Evolutionary conservation across 139 green algal species (phyloP), one percentile per base, ranked within the genome.

Genomic region (Nannochloris sp.): DNA sequence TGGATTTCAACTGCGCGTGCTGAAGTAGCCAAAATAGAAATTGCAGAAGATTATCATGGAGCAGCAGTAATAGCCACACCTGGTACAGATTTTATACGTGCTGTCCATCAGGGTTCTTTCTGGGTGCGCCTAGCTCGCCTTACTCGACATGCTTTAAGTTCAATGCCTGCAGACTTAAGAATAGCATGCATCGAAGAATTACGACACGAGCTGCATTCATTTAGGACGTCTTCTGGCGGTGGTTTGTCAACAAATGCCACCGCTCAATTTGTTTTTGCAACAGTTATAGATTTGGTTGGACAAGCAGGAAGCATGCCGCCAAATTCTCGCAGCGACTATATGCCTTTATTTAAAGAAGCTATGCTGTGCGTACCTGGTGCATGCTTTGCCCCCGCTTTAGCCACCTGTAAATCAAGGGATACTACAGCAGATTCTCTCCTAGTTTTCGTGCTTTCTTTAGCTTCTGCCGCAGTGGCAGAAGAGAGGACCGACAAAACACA

Each of bases 321-420:
- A 32, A 32, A 42, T 32, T 55, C 35, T 2, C 64, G 64, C 10
- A 32, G 45, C 34, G 47, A 51, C 34, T 71, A 56, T 32, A 42
- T 71, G 51, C 6, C 64, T 6, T 56, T 71, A 23, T 32, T 71
- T 12, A 29, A 32, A 4, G 38, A 14, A 6, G 64, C 55, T 53
- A 13, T 65, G 35, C 55, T 46, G 9, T 32, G 42, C 39, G 34
- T 71, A 32, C 13, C 35, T 1, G 46, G 64, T 5, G n/a, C 64
- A 1, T 25, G 42, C 34, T 63, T 25, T 45, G 46, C 51, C 4
- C 34, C 53, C 3, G 64, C 64, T 2, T 42, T 71, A 35, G 12
- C 10, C 10, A 51, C 31, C 0, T 32, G 38, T 3, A 56, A 56
- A 42, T 56, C 58, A 42, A 24, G 64, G 24, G 6, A 24, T 4